phyloP scores from a whole-genome alignment of 1,284 basidiomycete species.

The Cutaneotrichosporon sp. region DNA sequence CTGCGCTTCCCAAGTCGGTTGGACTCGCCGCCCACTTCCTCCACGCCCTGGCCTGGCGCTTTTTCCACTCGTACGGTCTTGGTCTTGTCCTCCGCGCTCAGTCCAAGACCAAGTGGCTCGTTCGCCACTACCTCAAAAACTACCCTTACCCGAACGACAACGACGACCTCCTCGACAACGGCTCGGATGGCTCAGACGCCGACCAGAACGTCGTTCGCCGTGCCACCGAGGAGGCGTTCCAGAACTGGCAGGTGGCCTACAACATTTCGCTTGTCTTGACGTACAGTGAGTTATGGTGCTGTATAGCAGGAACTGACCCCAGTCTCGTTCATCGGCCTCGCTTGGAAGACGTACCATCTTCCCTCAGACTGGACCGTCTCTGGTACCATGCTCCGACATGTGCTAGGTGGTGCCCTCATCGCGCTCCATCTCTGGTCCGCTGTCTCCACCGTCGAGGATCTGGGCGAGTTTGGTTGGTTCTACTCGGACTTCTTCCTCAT shows the following conservation, averaged over 20 bases:
- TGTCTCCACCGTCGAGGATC: conserved; percentile 82
- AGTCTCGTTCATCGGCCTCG: conserved; percentile 79
- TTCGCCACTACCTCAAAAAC: conserved; percentile 89
- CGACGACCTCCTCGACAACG: conserved; percentile 75
- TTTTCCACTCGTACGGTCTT: conserved; percentile 85
- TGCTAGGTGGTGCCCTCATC: conserved; percentile 77
- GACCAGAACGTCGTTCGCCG: conserved; percentile 57
- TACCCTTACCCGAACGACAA: conserved; percentile 67
- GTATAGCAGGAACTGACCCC: conserved; percentile 22
- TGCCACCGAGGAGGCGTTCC: conserved; percentile 86
- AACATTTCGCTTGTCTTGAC: conserved; percentile 93
- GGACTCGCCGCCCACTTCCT: conserved; percentile 67
- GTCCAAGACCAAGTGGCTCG: conserved; percentile 81
- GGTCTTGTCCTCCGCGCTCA: conserved; percentile 81
- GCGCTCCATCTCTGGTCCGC: conserved; percentile 89
- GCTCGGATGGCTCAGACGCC: conserved; percentile 57
- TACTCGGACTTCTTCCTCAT: conserved; percentile 98
- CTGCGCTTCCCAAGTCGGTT: conserved; percentile 51
- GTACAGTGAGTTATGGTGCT: conserved; percentile 63
- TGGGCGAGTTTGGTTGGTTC: conserved; percentile 95
- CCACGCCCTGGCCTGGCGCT: conserved; percentile 81
- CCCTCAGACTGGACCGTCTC: conserved; percentile 83
- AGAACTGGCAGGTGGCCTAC: conserved; percentile 91
- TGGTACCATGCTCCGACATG: conserved; percentile 84
- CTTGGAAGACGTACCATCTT: conserved; percentile 80